phyloP scores from a whole-genome alignment of 2,329 filamentous ascomycete species.

The Neoscytalidium dimidiatum region DNA sequence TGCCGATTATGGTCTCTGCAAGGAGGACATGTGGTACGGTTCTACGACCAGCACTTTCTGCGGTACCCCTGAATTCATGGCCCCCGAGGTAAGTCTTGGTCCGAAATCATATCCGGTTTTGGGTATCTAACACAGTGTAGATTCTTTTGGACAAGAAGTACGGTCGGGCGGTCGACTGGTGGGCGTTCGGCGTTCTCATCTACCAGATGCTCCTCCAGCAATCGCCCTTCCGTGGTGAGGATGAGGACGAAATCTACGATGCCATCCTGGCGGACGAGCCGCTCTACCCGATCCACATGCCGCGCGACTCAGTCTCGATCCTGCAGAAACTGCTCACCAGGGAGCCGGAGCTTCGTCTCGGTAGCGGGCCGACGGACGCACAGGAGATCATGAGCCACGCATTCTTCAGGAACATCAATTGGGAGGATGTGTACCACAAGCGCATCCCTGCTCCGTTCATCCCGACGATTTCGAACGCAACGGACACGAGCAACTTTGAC shows the following conservation, averaged over 20 bases:
- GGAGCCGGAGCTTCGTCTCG: conserved; percentile 89
- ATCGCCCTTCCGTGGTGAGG: conserved; percentile 96
- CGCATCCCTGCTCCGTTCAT: conserved; percentile 84
- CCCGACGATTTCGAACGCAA: conserved; percentile 85
- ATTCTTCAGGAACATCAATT: conserved; percentile 97
- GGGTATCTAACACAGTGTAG: conserved; percentile 44
- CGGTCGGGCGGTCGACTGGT: conserved; percentile 96
- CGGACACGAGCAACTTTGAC: conserved; percentile 99
- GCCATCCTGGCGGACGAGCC: conserved; percentile 97
- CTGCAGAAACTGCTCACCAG: conserved; percentile 95
- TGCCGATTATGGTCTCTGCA: conserved; percentile 97
- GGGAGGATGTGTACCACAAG: conserved; percentile 99
- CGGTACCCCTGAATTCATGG: conserved; percentile 99
- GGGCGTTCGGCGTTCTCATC: conserved; percentile 98
- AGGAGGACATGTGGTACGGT: conserved; percentile 99
- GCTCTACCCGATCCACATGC: conserved; percentile 98
- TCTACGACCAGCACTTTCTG: conserved; percentile 97
- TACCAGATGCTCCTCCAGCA: conserved; percentile 99
- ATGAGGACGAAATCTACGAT: conserved; percentile 99
- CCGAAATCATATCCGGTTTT: not conserved
- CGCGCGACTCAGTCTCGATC: conserved; percentile 94
- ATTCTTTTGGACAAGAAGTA: conserved; percentile 99
- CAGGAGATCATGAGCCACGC: conserved; percentile 99
- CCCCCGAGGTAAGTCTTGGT: conserved; percentile 72
- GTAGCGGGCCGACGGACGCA: conserved; percentile 92